Base-by-base conservation (phyloP, 75 land plant genomes). In the Adiantum capillusveneris region DNA sequence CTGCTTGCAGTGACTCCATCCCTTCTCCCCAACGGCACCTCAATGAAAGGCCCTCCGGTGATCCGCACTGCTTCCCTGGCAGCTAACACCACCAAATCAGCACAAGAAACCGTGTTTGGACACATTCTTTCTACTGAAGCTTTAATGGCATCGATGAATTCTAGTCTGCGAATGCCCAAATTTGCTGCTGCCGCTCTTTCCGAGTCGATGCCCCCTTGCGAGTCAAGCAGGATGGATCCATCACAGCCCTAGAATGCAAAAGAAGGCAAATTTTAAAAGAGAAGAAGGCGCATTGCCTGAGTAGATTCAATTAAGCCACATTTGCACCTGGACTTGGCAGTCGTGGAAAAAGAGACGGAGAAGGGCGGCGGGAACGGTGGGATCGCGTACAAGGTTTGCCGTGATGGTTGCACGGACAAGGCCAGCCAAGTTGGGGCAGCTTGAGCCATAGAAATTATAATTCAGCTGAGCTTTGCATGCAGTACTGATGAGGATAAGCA, bases 291-390 rank as follows among this genome's bases (percentile, higher is more conserved):
- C 37, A 34, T 5, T 3, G 9, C 3, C 9, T 31, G 43, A 26
- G 27, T 20, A 26, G 21, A 13, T 25, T 50, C 18, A 6, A 25
- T 44, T 1, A 3, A 1, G 2, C 22, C 14, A 37, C n/a, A n/a
- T n/a, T n/a, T n/a, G 2, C 52, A 66, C 68, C 29, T 43, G 30
- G 12, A 66, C 68, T 43, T 24, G 29, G 31, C 74, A 71, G 31
- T 71, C 74, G 34, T 71, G 74, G 28, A 71, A 71, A 28, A 58
- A 70, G 6, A 71, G 44, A 11, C 74, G 60, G 31, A 71, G 65
- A 31, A 71, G 49, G 22, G 74, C 68, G 36, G 61, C 68, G 11
- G 68, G 36, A 13, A 61, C 61, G 1, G 74, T 64, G 20, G 52
- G 65, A 36, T 65, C 66, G 11, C 17, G 31, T 2, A 22, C 5